These are phyloP conservation scores for Beauveria sp. DNA, from an alignment of 2,329 filamentous ascomycete species.

Conservation along the genomic window DNA sequence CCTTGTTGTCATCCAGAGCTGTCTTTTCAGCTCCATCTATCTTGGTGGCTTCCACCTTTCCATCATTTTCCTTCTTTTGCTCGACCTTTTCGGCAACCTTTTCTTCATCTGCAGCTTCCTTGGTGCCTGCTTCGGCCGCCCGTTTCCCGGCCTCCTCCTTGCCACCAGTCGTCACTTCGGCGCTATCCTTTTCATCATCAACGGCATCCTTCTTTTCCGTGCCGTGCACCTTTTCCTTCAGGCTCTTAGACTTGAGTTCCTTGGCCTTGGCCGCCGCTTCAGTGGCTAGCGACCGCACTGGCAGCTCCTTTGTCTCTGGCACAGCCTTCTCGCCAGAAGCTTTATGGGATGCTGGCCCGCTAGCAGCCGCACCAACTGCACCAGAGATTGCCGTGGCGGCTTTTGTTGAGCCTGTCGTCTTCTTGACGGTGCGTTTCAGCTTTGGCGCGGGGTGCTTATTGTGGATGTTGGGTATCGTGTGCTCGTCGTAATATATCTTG, in stretches of 20 bases:
- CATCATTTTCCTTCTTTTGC: constrained; percentile 2
- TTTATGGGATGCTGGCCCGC: constrained; percentile 18
- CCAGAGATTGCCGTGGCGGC: constrained; percentile 19
- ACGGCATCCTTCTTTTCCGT: constrained; percentile 23
- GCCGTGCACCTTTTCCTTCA: constrained; percentile 48
- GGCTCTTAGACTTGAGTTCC: constrained; percentile 44
- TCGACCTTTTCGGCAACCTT: constrained; percentile 26
- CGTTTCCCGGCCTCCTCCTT: constrained; percentile 11
- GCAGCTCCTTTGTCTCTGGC: constrained; percentile 27
- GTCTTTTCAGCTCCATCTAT: constrained; percentile 3
- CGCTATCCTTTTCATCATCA: not conserved
- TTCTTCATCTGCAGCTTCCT: constrained; percentile 11
- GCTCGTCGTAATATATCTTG: constrained; percentile 57
- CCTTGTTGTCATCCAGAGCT: too few relatives aligned
- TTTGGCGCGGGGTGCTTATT: constrained; percentile 38
- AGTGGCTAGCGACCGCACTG: constrained; percentile 50
- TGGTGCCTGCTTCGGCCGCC: constrained; percentile 13
- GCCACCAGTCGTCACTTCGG: not conserved
- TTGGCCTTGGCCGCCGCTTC: constrained; percentile 60
- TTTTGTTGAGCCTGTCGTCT: constrained; percentile 18
- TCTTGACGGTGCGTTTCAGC: constrained; percentile 29
- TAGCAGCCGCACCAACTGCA: constrained; percentile 19
- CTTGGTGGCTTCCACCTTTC: constrained; percentile 5
- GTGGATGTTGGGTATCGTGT: constrained; percentile 48
- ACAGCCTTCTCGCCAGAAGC: constrained; percentile 15